phyloP scores from a whole-genome alignment of 2,329 filamentous ascomycete genomes.

The Calonectria leucothoes region DNA sequence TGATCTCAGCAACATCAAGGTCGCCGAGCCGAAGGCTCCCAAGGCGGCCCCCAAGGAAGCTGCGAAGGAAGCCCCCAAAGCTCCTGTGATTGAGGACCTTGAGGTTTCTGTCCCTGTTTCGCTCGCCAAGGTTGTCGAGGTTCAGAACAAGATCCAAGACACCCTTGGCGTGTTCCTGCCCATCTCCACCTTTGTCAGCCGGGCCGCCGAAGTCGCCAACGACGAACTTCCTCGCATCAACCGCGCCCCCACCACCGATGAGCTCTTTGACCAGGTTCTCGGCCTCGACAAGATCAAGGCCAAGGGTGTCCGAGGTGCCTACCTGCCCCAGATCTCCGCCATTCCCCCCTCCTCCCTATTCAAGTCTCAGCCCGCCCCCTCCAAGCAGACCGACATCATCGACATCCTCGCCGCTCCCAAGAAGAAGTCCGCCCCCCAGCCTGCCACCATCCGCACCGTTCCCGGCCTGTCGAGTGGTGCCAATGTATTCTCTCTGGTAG shows the following conservation, averaged over 20 bases:
- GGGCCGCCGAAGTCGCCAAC: constrained; percentile 89
- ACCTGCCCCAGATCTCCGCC: constrained; percentile 78
- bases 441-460: constrained; percentile 46
- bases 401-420: constrained; percentile 74
- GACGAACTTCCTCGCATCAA: constrained; percentile 80
- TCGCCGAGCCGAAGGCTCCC: constrained; percentile 66
- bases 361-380: constrained; percentile 43
- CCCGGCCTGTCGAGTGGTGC: constrained; percentile 65
- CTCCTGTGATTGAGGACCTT: constrained; percentile 59
- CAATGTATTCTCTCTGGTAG: constrained; percentile 86
- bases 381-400: constrained; percentile 75
- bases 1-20: constrained; percentile 95
- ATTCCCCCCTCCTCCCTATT: constrained; percentile 60
- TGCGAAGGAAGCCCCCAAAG: constrained; percentile 53
- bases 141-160: constrained; percentile 83
- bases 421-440: constrained; percentile 42
- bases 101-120: constrained; percentile 81
- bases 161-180: constrained; percentile 85
- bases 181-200: constrained; percentile 86
- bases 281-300: constrained; percentile 68
- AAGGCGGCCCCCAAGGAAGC: constrained; percentile 50
- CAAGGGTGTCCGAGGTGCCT: constrained; percentile 68
- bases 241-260: constrained; percentile 74
- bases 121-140: constrained; percentile 80
- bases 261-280: constrained; percentile 90